Conservation (phyloP, 768 basidiomycete genomes). For the Kwoniella mangroviensis region DNA sequence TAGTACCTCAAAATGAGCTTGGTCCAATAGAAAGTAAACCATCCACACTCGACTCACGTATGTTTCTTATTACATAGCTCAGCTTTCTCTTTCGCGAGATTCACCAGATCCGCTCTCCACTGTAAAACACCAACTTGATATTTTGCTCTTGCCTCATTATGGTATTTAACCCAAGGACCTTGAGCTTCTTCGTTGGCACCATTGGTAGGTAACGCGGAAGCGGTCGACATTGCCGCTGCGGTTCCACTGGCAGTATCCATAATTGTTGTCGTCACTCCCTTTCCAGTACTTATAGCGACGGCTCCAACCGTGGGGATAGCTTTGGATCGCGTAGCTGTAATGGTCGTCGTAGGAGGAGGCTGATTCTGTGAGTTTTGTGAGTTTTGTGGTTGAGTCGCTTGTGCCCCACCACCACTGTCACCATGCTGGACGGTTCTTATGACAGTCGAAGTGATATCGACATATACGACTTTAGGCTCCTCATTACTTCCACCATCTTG, state of each 20-base stretch:
- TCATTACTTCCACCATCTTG: neutral
- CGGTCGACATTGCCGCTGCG: neutral
- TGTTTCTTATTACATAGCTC: conserved; percentile 20
- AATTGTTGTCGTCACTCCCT: conserved; percentile 3
- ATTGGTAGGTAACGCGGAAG: neutral
- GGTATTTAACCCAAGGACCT: conserved; percentile 14
- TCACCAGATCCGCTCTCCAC: conserved; percentile 14
- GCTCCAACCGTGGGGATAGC: neutral
- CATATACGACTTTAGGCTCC: conserved; percentile 1
- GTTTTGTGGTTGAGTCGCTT: conserved; percentile 1
- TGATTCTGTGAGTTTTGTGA: neutral
- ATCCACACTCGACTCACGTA: conserved; percentile 15
- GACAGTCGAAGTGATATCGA: conserved; percentile 18
- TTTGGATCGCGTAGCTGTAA: neutral
- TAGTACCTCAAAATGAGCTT: neutral
- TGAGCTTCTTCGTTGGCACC: neutral
- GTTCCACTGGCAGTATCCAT: neutral
- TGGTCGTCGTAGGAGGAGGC: conserved; percentile 5
- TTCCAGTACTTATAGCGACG: conserved; percentile 19
- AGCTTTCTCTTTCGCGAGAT: conserved; percentile 18
- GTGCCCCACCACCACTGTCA: neutral
- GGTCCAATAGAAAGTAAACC: neutral
- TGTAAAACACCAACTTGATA: conserved; percentile 13
- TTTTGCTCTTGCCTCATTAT: conserved; percentile 14
- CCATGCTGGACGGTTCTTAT: conserved; percentile 2